Evolutionary conservation across 768 basidiomycete genomes (phyloP).

Genomic region (Botryobasidium botryosum): DNA sequence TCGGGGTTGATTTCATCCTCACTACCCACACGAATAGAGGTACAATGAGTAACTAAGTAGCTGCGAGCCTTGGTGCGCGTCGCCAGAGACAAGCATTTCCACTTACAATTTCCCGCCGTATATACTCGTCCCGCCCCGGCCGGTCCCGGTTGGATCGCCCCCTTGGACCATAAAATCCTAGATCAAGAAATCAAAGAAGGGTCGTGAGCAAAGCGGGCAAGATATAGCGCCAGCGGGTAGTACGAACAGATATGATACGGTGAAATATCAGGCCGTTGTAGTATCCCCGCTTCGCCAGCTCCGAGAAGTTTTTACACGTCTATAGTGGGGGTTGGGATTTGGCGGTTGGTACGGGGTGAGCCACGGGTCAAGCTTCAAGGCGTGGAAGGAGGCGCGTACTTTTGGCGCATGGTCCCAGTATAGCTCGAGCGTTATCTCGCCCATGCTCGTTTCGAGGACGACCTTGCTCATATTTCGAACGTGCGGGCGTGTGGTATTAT

Average conservation of each 20-base stretch:
- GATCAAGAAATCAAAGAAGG: conserved; percentile 1
- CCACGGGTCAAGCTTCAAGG: neutral
- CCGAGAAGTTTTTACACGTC: conserved; percentile 93
- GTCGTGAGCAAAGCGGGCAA: neutral
- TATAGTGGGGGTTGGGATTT: conserved; percentile 19
- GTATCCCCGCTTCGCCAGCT: conserved; percentile 80
- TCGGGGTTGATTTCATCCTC: conserved; percentile 87
- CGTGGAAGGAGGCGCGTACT: conserved; percentile 19
- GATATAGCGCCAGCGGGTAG: neutral
- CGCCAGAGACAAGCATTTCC: too few relatives aligned
- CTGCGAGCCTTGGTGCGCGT: neutral
- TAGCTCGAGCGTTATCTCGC: conserved; percentile 77
- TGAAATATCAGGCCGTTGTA: conserved; percentile 86
- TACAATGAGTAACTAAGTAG: neutral
- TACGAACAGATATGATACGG: conserved; percentile 61
- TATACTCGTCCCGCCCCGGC: conserved; percentile 77
- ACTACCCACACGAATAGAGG: conserved; percentile 23
- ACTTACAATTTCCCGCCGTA: conserved; percentile 77
- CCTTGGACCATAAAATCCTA: conserved; percentile 97
- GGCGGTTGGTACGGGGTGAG: conserved; percentile 7
- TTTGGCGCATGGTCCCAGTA: conserved; percentile 86
- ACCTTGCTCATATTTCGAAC: conserved; percentile 33
- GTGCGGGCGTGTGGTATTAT: too few relatives aligned
- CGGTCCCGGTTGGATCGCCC: conserved; percentile 92
- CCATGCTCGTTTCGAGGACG: conserved; percentile 64